Evolutionary conservation across 495 filamentous ascomycete species (phyloP), one percentile per base, ranked within the genome.

Genomic region (Daldinia concentrica): DNA sequence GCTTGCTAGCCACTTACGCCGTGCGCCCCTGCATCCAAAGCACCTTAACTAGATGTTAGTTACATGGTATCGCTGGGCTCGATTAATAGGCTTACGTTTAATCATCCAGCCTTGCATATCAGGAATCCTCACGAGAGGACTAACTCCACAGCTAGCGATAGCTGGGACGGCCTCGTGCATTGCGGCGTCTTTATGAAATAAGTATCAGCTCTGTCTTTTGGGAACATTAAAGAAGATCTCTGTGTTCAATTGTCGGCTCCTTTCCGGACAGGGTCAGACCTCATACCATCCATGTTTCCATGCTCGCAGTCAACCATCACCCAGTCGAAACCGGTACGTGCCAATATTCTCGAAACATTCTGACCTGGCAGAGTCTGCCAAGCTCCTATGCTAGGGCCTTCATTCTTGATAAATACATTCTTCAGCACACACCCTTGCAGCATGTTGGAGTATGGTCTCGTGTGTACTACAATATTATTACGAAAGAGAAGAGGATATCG

Each of bases 81-180:
- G 24, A 37, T 27, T 11, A n/a, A 68, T 26, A 45, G 14, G 78
- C 88, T 83, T 73, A 91, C 90, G 85, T 80, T 89, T 92, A 50
- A 90, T 86, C 89, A 91, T 90, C 86, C 83, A 92, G 17, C 85
- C 78, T 80, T 91, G 89, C 70, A 86, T 83, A 57, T 87, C 90
- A 29, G 90, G 84, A 17, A 91, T 85, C 65, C 90, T 81, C 30
- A 92, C 90, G 63, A 93, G 80, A 0, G 91, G 90, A 11, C 86
- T 89, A 0, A 90, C 88, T 8, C 89, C 91, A 66, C 87, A 82
- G 12, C 84, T 84, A 7, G 90, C 89, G 71, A 91, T 90, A 3
- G 89, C 88, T 26, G 91, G 89, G 32, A 95, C 92, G 3, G 91
- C 88, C 66, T 94, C 92, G 74, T 95, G 93, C 93, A 95, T 95